Percentiles rank a stretch among this genome's conserved stretches.
phyloP scores from a whole-genome alignment of 208 protist genomes.

The Naegleria gruberi region DNA sequence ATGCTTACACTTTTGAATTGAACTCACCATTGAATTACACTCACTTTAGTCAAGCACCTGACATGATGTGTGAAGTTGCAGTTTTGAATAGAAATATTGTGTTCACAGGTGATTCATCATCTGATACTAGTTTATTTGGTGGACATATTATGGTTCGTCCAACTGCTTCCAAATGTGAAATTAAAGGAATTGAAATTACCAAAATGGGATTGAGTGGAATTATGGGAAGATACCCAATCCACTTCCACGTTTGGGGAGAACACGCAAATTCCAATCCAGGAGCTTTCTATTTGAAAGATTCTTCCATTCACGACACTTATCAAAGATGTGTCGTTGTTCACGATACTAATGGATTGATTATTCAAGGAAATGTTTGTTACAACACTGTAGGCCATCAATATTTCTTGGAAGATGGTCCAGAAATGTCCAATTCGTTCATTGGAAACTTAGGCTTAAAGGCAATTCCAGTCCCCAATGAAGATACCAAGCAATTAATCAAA shows the following conservation, averaged over 20 bases:
- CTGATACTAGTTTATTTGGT: not conserved
- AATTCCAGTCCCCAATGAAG: not conserved
- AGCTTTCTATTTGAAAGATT: not conserved
- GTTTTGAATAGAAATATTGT: constrained; percentile 1
- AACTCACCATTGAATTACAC: not conserved
- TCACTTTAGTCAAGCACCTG: not conserved
- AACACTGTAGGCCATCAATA: not conserved
- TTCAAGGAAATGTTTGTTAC: not conserved
- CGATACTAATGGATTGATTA: not conserved
- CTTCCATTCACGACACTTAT: not conserved
- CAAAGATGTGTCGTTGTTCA: constrained; percentile 5
- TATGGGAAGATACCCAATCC: not conserved
- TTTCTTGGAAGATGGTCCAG: not conserved
- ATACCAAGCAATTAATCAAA: not conserved
- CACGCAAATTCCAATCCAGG: not conserved
- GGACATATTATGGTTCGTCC: not conserved
- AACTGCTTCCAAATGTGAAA: too few relatives aligned
- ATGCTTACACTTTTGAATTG: not conserved
- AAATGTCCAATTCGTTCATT: not conserved
- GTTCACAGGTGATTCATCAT: not conserved
- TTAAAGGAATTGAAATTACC: not conserved
- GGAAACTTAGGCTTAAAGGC: not conserved
- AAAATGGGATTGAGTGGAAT: not conserved
- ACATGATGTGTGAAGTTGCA: not conserved
- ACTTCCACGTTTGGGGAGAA: not conserved